Base-by-base conservation (phyloP, 2,329 filamentous ascomycete genomes). In the Pseudocercospora vitis region DNA sequence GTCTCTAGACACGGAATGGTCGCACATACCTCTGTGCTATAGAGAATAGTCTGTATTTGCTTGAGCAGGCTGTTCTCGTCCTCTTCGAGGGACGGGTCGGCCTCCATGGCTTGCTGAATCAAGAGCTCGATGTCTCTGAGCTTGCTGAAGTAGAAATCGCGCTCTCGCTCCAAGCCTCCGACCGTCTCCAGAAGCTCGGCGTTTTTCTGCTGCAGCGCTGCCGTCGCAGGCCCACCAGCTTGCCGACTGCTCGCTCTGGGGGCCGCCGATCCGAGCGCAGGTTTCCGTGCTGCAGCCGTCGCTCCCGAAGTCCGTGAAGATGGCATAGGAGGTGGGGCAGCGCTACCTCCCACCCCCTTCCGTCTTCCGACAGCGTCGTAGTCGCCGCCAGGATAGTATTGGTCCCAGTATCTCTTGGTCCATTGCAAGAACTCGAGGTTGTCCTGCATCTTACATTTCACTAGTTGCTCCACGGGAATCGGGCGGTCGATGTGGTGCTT, bases 361-460 rank as follows among this genome's bases (percentile, higher is more conserved):
- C 94, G 83, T 69, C 94, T 84, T 51, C 81, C 79, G 21, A 95
- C 81, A 8, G 94, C 90, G 71, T 99, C 94, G 78, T 99, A 99
- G 61, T 97, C 94, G 67, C 94, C 91, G 55, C 94, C 94, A 6
- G 94, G 94, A 75, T 89, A 99, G 80, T 96, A 91, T 71, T 96
- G 89, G 69, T 99, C 94, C 94, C 94, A 99, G 78, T 91, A 96
- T 65, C 82, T 81, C 82, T 99, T 99, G 55, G 86, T 86, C 88
- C 91, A 99, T 77, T 99, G 94, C 57, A 99, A 80, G 73, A 99
- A 99, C 71, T 97, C 94, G 66, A 99, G 88, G 78, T 99, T 99
- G 75, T 99, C 94, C 81, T 99, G 94, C 92, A 99, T 99, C 80
- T 96, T 96, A 81, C 94, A 99, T 75, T 97, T 99, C 67, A 94